Percentiles rank a stretch among this genome's conserved stretches.
phyloP scores from a whole-genome alignment of 139 green algal species.

The Mesotaenium endlicherianum region DNA sequence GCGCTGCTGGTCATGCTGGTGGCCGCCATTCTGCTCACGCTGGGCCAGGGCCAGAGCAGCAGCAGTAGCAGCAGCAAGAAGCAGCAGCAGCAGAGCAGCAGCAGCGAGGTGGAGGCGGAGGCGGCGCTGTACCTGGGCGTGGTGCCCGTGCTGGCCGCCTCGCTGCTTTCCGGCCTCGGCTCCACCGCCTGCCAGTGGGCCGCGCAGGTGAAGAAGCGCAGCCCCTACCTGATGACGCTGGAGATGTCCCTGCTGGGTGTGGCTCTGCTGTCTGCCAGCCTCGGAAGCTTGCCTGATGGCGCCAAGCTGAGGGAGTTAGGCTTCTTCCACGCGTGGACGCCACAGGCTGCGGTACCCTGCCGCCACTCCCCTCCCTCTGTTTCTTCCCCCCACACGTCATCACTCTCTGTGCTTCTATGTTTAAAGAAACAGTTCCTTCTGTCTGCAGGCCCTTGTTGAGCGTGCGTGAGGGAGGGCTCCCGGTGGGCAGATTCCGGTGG shows the following conservation, averaged over 20 bases:
- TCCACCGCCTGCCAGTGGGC: constrained; percentile 42
- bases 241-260: constrained; percentile 37
- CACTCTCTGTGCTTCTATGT: too few relatives aligned
- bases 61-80: background rate
- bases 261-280: background rate
- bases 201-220: constrained; percentile 44
- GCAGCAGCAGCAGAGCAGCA: background rate
- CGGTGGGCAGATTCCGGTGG: constrained; percentile 42
- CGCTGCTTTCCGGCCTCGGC: constrained; percentile 29
- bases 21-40: constrained; percentile 26
- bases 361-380: too few relatives aligned
- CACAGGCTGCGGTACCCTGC: background rate
- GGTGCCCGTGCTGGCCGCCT: constrained; percentile 43
- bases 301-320: background rate
- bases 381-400: too few relatives aligned
- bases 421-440: too few relatives aligned
- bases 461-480: too few relatives aligned
- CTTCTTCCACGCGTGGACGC: constrained; percentile 46
- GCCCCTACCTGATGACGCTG: constrained; percentile 38
- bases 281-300: constrained; percentile 19
- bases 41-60: background rate
- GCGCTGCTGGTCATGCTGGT: constrained; percentile 44
- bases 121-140: constrained; percentile 20
- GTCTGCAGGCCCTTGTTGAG: too few relatives aligned
- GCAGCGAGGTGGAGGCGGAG: background rate